These are phyloP conservation scores for Mycosphaerella sp. DNA, from an alignment of 2,329 filamentous ascomycete species.

Conservation along the genomic window DNA sequence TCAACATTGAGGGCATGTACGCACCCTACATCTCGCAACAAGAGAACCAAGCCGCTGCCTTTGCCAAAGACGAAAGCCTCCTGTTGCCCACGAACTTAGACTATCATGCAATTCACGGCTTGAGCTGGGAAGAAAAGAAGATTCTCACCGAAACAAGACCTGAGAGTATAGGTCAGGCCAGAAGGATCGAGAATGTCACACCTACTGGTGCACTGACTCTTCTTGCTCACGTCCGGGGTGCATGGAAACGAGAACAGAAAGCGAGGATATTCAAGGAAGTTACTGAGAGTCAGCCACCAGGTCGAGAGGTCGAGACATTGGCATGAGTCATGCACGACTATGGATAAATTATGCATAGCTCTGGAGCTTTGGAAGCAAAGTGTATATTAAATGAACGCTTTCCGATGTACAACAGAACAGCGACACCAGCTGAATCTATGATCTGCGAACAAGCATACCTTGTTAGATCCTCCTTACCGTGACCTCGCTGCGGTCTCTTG, in stretches of 20 bases:
- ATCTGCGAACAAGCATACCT: not conserved
- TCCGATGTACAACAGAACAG: too few relatives aligned
- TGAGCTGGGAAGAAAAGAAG: constrained; percentile 73
- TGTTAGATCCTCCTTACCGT: not conserved
- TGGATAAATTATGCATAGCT: too few relatives aligned
- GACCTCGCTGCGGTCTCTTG: too few relatives aligned
- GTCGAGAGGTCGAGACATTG: constrained; percentile 24
- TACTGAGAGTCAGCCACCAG: constrained; percentile 21
- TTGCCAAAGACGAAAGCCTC: constrained; percentile 71
- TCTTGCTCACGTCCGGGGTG: constrained; percentile 55
- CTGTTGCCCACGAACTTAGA: constrained; percentile 67
- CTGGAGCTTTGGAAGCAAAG: too few relatives aligned
- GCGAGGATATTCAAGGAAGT: constrained; percentile 29
- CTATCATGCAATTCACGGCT: constrained; percentile 64
- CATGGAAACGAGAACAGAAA: constrained; percentile 32
- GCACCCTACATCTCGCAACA: constrained; percentile 79
- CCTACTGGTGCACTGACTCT: constrained; percentile 49
- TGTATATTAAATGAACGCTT: too few relatives aligned
- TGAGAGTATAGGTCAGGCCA: constrained; percentile 81
- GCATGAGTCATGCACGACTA: constrained; percentile 13
- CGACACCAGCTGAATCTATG: too few relatives aligned
- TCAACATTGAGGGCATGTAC: constrained; percentile 77
- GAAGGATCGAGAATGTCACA: constrained; percentile 73
- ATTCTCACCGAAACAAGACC: constrained; percentile 65
- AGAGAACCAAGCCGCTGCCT: constrained; percentile 56